Base-by-base conservation (phyloP, 805 yeast species). In the Scheffersomyces coipomensis region DNA sequence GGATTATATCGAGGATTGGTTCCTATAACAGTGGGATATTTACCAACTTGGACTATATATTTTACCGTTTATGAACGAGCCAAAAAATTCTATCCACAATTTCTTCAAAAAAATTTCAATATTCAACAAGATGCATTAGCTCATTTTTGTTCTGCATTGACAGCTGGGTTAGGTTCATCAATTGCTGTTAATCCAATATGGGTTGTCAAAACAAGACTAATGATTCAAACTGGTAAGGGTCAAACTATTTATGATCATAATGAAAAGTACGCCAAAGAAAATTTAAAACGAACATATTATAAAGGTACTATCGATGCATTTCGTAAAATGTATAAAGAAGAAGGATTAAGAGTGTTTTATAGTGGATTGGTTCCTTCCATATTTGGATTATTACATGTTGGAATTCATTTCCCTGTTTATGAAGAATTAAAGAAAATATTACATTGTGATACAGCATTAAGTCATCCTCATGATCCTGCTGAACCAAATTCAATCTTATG, bases 31-130 rank as follows among this genome's bases (percentile, higher is more conserved):
- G 63, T 91, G 36, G 99, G 99, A 0, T 93, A 93, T 62, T 81
- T 93, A 52, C 99, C 99, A 12, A 88, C 97, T 0, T 93, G 99
- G 99, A 89, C 89, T 73, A 86, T 93, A 34, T 93, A 93, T 59
- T 93, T 93, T 64, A 76, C 91, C 6, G 85, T 89, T 23, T 93
- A 93, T 60, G 98, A 91, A 56, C 67, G 75, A 40, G 82, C 89
- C 19, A 90, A 89, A 57, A 53, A 61, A 33, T 55, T 72, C 35
- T 78, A 76, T 51, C 81, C 84, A 1, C 43, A 41, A 2, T 44
- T 72, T 19, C 62, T 75, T 32, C 46, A 61, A 12, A 33, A 38
- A n/a, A 38, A 55, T 12, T 53, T 57, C 33, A 54, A 55, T 25
- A 38, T 62, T 15, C 45, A 56, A 11, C 38, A 47, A 15, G 62